Evolutionary conservation across 106 monocot genomes (phyloP).

Genomic region (Hemerocallis citrina): DNA sequence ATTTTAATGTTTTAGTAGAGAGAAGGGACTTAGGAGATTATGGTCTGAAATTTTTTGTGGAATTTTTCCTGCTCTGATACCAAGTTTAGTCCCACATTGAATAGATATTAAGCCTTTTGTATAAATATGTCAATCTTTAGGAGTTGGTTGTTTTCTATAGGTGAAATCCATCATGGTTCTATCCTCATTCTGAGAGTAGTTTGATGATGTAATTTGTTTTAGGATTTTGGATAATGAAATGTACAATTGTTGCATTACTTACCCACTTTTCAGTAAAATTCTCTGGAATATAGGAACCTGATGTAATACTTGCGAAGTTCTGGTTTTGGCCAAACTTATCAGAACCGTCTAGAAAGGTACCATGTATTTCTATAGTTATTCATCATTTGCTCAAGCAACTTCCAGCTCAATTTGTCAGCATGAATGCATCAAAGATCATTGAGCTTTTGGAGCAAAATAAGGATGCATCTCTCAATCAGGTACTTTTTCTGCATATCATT

Average conservation of each 20-base stretch:
- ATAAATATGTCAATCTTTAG: too few species aligned
- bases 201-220: too few species aligned
- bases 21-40: too few species aligned
- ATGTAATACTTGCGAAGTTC: conserved; percentile 15
- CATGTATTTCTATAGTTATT: conserved; percentile 21
- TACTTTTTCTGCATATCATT: neutral
- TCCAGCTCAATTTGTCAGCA: conserved; percentile 23
- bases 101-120: too few species aligned
- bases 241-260: neutral
- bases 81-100: too few species aligned
- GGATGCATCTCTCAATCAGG: conserved; percentile 24
- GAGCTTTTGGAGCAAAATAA: conserved; percentile 19
- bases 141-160: too few species aligned
- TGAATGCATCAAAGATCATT: conserved; percentile 12
- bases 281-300: conserved; percentile 4
- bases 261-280: neutral
- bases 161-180: too few species aligned
- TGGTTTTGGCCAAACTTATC: conserved; percentile 8
- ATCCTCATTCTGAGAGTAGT: too few species aligned
- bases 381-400: conserved; percentile 30
- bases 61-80: too few species aligned
- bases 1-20: too few species aligned
- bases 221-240: too few species aligned
- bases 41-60: too few species aligned
- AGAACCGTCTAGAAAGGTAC: conserved; percentile 7